phyloP scores from a whole-genome alignment of 352 stramenopile species.

The Bremia lactucae region DNA sequence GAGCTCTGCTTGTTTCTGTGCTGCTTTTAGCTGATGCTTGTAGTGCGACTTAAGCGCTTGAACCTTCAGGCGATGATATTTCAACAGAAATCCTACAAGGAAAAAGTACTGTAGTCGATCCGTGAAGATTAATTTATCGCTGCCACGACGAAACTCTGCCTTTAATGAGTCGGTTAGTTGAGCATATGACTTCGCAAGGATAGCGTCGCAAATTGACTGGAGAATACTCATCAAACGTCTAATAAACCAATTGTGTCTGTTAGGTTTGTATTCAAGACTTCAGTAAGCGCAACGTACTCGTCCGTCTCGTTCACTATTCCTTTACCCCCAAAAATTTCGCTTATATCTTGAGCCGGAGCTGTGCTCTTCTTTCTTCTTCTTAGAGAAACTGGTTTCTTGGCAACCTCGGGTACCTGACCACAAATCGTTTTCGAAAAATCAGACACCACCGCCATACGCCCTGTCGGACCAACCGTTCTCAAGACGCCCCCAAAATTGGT shows the following conservation, averaged over 20 bases:
- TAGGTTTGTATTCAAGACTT: neutral
- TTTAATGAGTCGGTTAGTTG: conserved; percentile 82
- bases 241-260: conserved; percentile 5
- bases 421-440: conserved; percentile 67
- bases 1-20: conserved; percentile 43
- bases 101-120: conserved; percentile 86
- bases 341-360: conserved; percentile 48
- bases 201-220: conserved; percentile 55
- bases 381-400: conserved; percentile 48
- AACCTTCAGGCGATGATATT: conserved; percentile 71
- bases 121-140: conserved; percentile 68
- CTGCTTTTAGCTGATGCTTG: conserved; percentile 38
- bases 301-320: conserved; percentile 51
- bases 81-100: conserved; percentile 77
- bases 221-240: conserved; percentile 60
- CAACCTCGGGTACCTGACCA: conserved; percentile 53
- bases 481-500: conserved; percentile 85
- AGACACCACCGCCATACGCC: conserved; percentile 52
- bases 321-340: conserved; percentile 67
- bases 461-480: conserved; percentile 62
- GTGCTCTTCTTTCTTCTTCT: conserved; percentile 36
- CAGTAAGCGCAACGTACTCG: conserved; percentile 18
- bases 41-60: conserved; percentile 61
- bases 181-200: conserved; percentile 73
- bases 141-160: conserved; percentile 77